Evolutionary conservation across 345 rosid species (phyloP), one percentile per base, ranked within the genome.

Genomic region (Citrus australasica): DNA sequence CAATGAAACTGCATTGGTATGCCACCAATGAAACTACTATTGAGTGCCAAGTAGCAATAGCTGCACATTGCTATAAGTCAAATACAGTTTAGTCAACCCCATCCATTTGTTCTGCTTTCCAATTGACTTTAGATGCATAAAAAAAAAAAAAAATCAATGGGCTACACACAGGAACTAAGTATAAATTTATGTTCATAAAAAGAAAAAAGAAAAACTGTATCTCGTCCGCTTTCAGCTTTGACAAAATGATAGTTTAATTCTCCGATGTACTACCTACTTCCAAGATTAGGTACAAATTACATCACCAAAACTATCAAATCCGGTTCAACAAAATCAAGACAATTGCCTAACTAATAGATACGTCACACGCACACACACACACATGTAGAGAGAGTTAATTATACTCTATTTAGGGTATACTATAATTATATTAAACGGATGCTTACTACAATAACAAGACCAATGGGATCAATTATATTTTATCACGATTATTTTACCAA

Each of bases 281-380:
- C 86, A 73, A 83, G 87, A 78, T 84, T 87, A 83, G 89, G 89
- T 84, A 76, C 65, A 70, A 61, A 67, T 74, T 74, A 77, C 89
- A 81, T 79, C 86, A 81, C 48, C 53, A 28, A 55, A 30, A 71
- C 69, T 40, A 77, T 77, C 66, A 71, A 37, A 76, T 69, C 66
- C 69, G 19, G 69, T 48, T 81, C 76, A 72, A 79, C n/a, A 68
- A 61, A 72, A 76, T 73, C 82, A 80, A 76, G 64, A 79, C 75
- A 35, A 78, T 66, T 7, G 68, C 74, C 72, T 71, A 81, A 71
- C 69, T 61, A 67, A 64, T 67, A 40, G 38, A 61, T 75, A 51
- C 62, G 62, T 69, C 40, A 62, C 67, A 42, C 2, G 19, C 3
- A 6, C 37, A 5, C 37, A 0, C 6, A 33, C 33, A 4, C 5